Conservation (phyloP, 331 rosid species). For the Telfairia occidentalis region DNA sequence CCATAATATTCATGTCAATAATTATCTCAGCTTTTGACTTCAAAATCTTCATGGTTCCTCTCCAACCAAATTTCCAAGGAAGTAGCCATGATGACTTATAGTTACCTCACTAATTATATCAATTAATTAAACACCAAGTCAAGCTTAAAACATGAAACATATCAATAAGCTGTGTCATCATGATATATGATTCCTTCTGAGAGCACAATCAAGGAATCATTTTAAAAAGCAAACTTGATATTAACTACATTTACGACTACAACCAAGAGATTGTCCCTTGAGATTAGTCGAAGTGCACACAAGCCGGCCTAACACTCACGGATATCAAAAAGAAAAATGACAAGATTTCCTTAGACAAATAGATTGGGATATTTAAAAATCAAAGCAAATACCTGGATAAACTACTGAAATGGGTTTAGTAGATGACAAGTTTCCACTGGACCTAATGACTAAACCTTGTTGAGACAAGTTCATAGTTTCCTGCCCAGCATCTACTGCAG, state of each 20-base stretch:
- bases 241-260: background rate
- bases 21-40: background rate
- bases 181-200: background rate
- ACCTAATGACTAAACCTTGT: background rate
- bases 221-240: background rate
- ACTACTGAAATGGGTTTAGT: slow-evolving; percentile 12
- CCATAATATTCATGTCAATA: background rate
- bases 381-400: background rate
- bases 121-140: background rate
- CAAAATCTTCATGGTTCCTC: background rate
- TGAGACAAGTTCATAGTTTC: background rate
- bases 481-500: background rate
- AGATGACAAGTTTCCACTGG: background rate
- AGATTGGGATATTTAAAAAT: background rate
- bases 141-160: background rate
- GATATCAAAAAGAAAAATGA: no score
- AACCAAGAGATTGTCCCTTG: no score
- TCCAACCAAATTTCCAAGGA: background rate
- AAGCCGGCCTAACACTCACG: no score
- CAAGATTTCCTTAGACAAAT: background rate
- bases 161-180: background rate
- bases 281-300: no score
- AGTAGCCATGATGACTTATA: background rate
- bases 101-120: background rate
- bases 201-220: background rate